Percentiles rank a stretch among this genome's conserved stretches.
Evolutionary conservation across 371 early-diverging fungal genomes (phyloP).

Genomic region (Mortierella sp.): DNA sequence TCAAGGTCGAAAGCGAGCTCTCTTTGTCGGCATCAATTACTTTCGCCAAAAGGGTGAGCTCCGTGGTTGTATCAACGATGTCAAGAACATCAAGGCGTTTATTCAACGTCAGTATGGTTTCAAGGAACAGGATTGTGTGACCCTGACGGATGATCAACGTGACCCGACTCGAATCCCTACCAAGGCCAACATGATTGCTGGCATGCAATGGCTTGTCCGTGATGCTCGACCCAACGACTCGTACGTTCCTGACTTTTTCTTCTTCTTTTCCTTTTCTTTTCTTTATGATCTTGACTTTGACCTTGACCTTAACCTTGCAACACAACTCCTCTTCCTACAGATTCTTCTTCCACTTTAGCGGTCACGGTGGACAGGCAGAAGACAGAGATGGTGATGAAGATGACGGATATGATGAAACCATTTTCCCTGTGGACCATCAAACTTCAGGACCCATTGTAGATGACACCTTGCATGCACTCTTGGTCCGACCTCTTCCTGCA

Average conservation of each 20-base stretch:
- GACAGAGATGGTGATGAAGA: conserved; percentile 86
- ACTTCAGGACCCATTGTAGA: conserved; percentile 85
- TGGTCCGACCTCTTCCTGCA: conserved; percentile 86
- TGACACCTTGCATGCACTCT: conserved; percentile 83
- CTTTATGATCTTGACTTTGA: too few species aligned
- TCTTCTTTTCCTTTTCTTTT: neutral
- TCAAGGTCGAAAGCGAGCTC: conserved; percentile 81
- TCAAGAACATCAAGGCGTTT: conserved; percentile 82
- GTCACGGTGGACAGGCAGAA: conserved; percentile 82
- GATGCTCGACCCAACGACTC: conserved; percentile 88
- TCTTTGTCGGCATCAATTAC: conserved; percentile 96
- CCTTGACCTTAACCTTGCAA: conserved; percentile 79
- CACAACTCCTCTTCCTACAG: conserved; percentile 61
- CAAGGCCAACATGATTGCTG: conserved; percentile 81
- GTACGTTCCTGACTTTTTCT: conserved; percentile 43
- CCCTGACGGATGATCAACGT: conserved; percentile 88
- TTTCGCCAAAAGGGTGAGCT: conserved; percentile 73
- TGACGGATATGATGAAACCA: conserved; percentile 86
- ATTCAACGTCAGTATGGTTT: conserved; percentile 73
- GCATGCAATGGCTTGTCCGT: conserved; percentile 91
- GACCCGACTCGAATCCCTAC: conserved; percentile 79
- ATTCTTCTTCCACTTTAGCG: conserved; percentile 90
- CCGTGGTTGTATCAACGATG: conserved; percentile 92
- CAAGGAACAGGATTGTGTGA: conserved; percentile 76
- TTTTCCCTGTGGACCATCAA: conserved; percentile 88